Percentiles rank a stretch among this genome's conserved stretches.
Evolutionary conservation across 495 filamentous ascomycete genomes (phyloP).

Genomic region (Penicillium riverlandense): DNA sequence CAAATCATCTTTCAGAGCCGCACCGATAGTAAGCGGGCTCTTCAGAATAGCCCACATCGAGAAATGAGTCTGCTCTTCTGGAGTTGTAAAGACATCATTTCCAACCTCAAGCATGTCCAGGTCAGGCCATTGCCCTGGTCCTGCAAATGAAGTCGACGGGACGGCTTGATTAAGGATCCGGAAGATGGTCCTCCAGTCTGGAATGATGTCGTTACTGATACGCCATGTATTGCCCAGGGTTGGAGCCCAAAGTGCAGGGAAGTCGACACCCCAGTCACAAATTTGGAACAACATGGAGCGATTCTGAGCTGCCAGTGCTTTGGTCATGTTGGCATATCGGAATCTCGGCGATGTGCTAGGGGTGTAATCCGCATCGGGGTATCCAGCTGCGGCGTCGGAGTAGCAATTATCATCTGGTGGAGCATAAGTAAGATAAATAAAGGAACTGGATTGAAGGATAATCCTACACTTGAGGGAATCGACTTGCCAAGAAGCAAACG

Average conservation of each 20-base stretch:
- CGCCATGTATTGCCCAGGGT: constrained; percentile 42
- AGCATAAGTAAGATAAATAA: background rate
- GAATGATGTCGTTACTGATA: constrained; percentile 50
- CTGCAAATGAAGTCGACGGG: constrained; percentile 23
- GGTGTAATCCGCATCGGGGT: constrained; percentile 33
- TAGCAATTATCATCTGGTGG: constrained; percentile 45
- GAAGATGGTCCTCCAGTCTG: constrained; percentile 43
- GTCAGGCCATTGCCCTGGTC: constrained; percentile 44
- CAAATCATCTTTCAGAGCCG: constrained; percentile 27
- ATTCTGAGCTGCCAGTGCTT: constrained; percentile 13
- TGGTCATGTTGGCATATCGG: constrained; percentile 28
- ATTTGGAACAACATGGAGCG: constrained; percentile 40
- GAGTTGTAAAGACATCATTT: constrained; percentile 23
- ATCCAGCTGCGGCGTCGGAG: constrained; percentile 29
- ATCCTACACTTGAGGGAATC: constrained; percentile 37
- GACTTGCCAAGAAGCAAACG: constrained; percentile 36
- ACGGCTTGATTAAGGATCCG: constrained; percentile 44
- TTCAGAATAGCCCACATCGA: constrained; percentile 52
- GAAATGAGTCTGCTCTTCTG: constrained; percentile 47
- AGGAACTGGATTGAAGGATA: background rate
- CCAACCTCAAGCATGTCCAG: constrained; percentile 50
- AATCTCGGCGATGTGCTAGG: constrained; percentile 21
- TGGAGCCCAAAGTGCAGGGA: constrained; percentile 42
- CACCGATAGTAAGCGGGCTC: constrained; percentile 48
- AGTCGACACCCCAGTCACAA: constrained; percentile 47